Percentiles rank a stretch among this genome's conserved stretches.
Conservation (phyloP, 345 rosid genomes). For the Syzygium aqueum region DNA sequence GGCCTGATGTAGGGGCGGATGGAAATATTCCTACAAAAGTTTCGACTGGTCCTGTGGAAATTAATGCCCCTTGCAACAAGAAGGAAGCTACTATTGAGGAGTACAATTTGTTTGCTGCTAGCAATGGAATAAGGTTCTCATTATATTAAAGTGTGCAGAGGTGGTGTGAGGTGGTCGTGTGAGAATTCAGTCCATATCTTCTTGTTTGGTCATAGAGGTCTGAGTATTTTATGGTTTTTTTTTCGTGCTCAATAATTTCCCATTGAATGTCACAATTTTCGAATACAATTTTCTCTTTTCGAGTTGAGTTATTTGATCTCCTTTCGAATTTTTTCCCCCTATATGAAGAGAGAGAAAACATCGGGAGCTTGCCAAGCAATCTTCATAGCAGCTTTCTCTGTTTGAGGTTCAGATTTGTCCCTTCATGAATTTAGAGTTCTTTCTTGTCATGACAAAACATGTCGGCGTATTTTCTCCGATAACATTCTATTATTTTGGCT, state of each 20-base stretch:
- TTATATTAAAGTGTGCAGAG: constrained; percentile 34
- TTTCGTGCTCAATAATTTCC: constrained; percentile 28
- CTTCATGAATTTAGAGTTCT: background rate
- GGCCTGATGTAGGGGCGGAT: constrained; percentile 23
- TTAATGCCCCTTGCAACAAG: constrained; percentile 34
- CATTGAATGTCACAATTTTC: constrained; percentile 21
- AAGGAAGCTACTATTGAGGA: constrained; percentile 52
- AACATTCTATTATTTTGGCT: background rate
- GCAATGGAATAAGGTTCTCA: constrained; percentile 57
- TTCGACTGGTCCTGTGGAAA: constrained; percentile 33
- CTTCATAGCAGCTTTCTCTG: background rate
- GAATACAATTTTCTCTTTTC: constrained; percentile 7
- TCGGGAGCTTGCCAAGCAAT: background rate
- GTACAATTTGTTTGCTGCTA: constrained; percentile 83
- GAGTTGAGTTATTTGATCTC: background rate
- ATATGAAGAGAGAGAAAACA: background rate
- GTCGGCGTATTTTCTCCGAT: background rate
- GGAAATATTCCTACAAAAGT: constrained; percentile 42
- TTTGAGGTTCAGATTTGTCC: background rate
- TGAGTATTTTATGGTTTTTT: constrained; percentile 25
- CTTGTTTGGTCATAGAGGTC: constrained; percentile 21
- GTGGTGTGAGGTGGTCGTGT: constrained; percentile 22
- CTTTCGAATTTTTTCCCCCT: background rate
- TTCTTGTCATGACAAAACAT: background rate
- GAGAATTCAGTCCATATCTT: constrained; percentile 18